Base-by-base conservation (phyloP, 805 yeast genomes). In the Kodamaea jinghongensis region DNA sequence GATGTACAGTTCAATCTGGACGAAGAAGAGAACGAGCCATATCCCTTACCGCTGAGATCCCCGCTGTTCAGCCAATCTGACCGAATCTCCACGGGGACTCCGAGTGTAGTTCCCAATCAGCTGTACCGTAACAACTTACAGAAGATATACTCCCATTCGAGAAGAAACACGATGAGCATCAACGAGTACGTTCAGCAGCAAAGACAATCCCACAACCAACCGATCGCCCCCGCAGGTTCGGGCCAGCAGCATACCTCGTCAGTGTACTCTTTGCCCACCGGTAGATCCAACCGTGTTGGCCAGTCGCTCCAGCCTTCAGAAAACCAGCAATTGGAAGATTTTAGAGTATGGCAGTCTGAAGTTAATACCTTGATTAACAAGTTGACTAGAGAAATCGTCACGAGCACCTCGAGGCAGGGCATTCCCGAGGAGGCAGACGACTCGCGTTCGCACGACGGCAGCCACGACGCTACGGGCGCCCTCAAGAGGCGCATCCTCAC, bases 261-360 rank as follows among this genome's bases (percentile, higher is more conserved):
- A 4, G 46, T 47, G 13, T 42, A 47, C 31, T 47, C 50, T 9
- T 39, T 47, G 13, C 50, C 50, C 7, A 31, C 41, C 3, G 30
- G 37, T 4, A 31, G 35, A 8, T 20, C 23, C 23, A 20, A 6
- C 27, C 20, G 23, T 30, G 25, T 30, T 30, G 25, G 14, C 25
- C 30, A 3, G 29, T 16, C 13, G 15, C 20, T 11, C 38, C 34
- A n/a, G 27, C 34, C 13, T 5, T 17, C 36, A 6, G 17, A 36
- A 20, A 32, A 12, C 15, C 42, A 20, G 38, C 38, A 52, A 11
- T 33, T 50, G 38, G 70, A 65, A 30, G 80, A 75, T 29, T 70
- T 76, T 44, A 60, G 67, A 30, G 65, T 61, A 34, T 76, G 82
- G 82, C 81, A 75, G 51, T 67, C 65, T 23, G 81, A 76, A 40